Evolutionary conservation across 495 filamentous ascomycete species (phyloP), one percentile per base, ranked within the genome.

Genomic region (Trichocladium antarcticum): DNA sequence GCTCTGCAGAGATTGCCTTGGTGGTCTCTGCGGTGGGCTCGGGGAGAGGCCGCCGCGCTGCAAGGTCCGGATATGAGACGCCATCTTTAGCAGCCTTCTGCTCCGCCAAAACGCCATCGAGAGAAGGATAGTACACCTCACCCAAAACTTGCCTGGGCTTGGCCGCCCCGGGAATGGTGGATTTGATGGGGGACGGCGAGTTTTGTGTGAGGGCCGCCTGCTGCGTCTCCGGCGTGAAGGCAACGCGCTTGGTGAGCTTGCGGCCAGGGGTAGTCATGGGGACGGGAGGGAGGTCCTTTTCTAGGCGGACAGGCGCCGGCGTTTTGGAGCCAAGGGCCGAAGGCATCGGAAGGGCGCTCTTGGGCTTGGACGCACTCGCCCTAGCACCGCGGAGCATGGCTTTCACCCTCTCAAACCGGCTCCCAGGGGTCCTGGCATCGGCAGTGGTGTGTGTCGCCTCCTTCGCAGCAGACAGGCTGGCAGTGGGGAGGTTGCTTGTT

Each of bases 121-220:
- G 55, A 5, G 58, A 58, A 6, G 65, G 67, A 29, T 66, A 68
- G 34, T 58, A 51, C 17, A 69, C 61, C 17, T 66, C 58, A 12
- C 55, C 54, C 36, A 67, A 54, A 27, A 54, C 59, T 6, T 56
- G 47, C 24, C 64, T 51, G 29, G 65, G 54, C 40, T 65, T 67
- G 15, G 70, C 67, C 19, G 16, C 24, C 20, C 57, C 63, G 36
- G 69, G 67, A 39, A 74, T 63, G 29, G 54, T 60, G 12, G 69
- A 69, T 60, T 75, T 77, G 49, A 71, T 45, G 16, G 73, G 74
- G 16, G 74, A 74, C 7, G 73, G 75, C 6, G 72, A 70, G 45
- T 70, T 61, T 43, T 69, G 64, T 1, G 59, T 42, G 39, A 59
- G 37, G 0, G 65, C 57, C 6, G 64, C 60, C 20, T 56, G 60